These are phyloP conservation scores for Aspergillus caelatus DNA, from an alignment of 2,329 filamentous ascomycete species.

Conservation along the genomic window DNA sequence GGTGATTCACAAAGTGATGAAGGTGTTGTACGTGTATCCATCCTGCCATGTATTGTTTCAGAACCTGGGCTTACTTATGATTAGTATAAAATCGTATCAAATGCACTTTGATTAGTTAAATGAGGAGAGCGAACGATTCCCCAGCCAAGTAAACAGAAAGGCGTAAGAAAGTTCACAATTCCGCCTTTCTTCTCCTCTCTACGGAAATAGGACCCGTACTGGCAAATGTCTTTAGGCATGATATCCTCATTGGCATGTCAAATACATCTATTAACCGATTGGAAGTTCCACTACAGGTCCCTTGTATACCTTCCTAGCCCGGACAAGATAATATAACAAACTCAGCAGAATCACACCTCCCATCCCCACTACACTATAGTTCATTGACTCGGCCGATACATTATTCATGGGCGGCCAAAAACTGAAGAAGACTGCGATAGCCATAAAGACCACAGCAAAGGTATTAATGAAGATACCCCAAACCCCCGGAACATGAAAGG, in stretches of 20 bases:
- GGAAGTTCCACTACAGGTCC: neutral
- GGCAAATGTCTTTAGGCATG: neutral
- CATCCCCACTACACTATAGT: neutral
- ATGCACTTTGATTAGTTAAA: no score
- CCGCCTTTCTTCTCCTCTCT: neutral
- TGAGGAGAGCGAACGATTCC: neutral
- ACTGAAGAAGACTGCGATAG: slow-evolving; percentile 51
- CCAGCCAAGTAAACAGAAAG: neutral
- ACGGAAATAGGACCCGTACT: neutral
- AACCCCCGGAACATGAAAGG: slow-evolving; percentile 28
- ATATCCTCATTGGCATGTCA: neutral
- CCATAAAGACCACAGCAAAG: slow-evolving; percentile 50
- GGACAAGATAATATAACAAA: neutral
- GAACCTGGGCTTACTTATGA: no score
- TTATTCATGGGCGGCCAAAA: slow-evolving; percentile 47
- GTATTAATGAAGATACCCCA: slow-evolving; percentile 48
- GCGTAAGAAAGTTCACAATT: neutral
- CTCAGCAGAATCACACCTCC: neutral
- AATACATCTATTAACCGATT: neutral
- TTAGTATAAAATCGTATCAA: no score
- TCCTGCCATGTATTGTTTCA: no score
- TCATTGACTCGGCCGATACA: neutral
- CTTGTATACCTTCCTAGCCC: neutral
- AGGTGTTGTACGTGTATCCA: no score
- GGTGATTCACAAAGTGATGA: no score